Conservation (phyloP, 2,329 filamentous ascomycete species). For the Exserohilum turcica region DNA sequence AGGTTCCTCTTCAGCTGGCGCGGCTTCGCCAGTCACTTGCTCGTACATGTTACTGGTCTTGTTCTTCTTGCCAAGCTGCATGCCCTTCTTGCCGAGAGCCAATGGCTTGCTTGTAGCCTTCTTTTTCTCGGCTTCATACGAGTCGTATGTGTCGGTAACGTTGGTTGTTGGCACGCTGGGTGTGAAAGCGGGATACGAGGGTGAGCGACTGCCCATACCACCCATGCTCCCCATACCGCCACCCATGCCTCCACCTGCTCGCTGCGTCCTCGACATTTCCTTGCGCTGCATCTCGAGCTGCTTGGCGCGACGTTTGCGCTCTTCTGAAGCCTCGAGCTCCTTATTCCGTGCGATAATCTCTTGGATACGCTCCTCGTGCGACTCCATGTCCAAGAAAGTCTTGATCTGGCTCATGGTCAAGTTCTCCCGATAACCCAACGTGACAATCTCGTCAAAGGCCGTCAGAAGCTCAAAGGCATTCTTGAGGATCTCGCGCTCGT, state of each 20-base stretch:
- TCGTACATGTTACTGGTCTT: slow-evolving; percentile 98
- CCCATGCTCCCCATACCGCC: slow-evolving; percentile 37
- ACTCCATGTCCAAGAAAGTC: slow-evolving; percentile 99
- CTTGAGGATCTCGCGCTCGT: slow-evolving; percentile 91
- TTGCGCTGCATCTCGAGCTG: slow-evolving; percentile 99
- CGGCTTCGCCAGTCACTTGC: slow-evolving; percentile 79
- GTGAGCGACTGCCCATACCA: slow-evolving; percentile 69
- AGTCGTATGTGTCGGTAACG: slow-evolving; percentile 83
- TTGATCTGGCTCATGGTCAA: slow-evolving; percentile 96
- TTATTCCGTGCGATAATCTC: slow-evolving; percentile 80
- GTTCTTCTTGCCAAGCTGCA: slow-evolving; percentile 98
- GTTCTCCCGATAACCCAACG: slow-evolving; percentile 94
- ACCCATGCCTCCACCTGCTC: slow-evolving; percentile 48
- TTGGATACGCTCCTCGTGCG: slow-evolving; percentile 97
- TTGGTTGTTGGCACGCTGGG: slow-evolving; percentile 71
- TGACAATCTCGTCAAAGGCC: slow-evolving; percentile 96
- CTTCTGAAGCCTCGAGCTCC: slow-evolving; percentile 95
- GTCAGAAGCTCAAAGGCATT: slow-evolving; percentile 96
- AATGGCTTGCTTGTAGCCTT: slow-evolving; percentile 80
- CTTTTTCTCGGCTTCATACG: slow-evolving; percentile 97
- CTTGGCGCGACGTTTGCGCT: slow-evolving; percentile 98
- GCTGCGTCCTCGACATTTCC: slow-evolving; percentile 80
- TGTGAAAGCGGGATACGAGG: slow-evolving; percentile 87
- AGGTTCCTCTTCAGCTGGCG: slow-evolving; percentile 86
- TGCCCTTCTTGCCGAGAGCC: slow-evolving; percentile 89